These are phyloP conservation scores for Spizellomyces sp. DNA, from an alignment of 192 early-diverging fungal genomes.

Conservation along the genomic window DNA sequence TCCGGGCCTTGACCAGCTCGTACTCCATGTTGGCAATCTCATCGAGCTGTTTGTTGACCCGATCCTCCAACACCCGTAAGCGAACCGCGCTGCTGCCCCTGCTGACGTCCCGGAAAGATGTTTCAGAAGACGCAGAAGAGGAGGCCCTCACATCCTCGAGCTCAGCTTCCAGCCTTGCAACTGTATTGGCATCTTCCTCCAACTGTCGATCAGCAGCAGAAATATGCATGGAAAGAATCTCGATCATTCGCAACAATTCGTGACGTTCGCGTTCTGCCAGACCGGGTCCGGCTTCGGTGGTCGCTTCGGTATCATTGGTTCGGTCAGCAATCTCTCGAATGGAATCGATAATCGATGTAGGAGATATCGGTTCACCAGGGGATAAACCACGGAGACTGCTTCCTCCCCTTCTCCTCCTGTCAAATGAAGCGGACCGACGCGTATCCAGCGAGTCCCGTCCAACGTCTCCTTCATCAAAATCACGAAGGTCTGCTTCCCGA, in stretches of 20 bases:
- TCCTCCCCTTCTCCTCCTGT: background rate
- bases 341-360: conserved; percentile 16
- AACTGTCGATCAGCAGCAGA: conserved; percentile 23
- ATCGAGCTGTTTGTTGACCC: conserved; percentile 21
- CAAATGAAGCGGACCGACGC: background rate
- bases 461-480: background rate
- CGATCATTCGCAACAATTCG: conserved; percentile 27
- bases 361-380: background rate
- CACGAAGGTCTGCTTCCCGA: background rate
- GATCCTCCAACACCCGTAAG: conserved; percentile 4
- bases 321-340: conserved; percentile 7
- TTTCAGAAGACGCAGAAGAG: background rate
- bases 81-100: background rate
- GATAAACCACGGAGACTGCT: background rate
- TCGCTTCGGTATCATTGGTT: background rate
- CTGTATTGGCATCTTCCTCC: conserved; percentile 3
- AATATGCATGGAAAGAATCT: conserved; percentile 24
- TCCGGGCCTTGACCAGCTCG: conserved; percentile 21
- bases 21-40: conserved; percentile 34
- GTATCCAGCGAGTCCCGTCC: background rate
- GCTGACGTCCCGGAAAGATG: background rate
- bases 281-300: background rate
- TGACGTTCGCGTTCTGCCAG: conserved; percentile 26
- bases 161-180: conserved; percentile 14
- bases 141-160: background rate